Evolutionary conservation across 768 basidiomycete species (phyloP), one percentile per base, ranked within the genome.

Genomic region (Lanmaoa pseudosensibilis): DNA sequence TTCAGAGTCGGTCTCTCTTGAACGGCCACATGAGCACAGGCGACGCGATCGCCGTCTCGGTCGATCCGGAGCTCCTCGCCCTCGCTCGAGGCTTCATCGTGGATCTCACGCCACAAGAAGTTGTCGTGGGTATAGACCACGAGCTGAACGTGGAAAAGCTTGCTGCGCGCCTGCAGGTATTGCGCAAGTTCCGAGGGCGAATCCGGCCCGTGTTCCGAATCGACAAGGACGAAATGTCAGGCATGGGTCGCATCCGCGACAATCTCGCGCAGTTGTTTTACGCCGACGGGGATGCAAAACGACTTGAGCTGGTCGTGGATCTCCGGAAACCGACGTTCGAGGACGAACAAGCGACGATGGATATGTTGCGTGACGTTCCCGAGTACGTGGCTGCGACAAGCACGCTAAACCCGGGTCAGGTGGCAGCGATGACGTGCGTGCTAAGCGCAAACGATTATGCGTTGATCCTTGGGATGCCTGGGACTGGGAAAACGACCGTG

Each of bases 401-500:
- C 9, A 61, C 73, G 40, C 75, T 98, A 18, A 98, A 98, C 64
- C 60, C 71, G 1, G 85, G 85, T 53, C 97, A 99, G 73, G 60
- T 75, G 64, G 62, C 69, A 8, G 96, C 95, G 2, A 80, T 96
- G 69, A 71, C 74, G 21, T 89, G 85, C 63, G 91, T 88, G 3
- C 69, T 98, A 25, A 74, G 79, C 7, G 93, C 97, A 2, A 76
- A 83, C 55, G 94, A 99, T 70, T 99, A 98, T 68, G 88, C 95
- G 1, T 74, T 98, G 54, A 83, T 99, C 27, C 78, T 98, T 8
- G 97, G 97, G 16, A 98, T 98, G 97, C 97, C 97, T 9, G 97
- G 97, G 1, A 98, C 96, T 5, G 96, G 97, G 9, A 99, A 99
- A 74, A 97, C 96, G 41, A 96, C 94, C 1, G 90, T 97, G 5